Evolutionary conservation across 805 yeast genomes (phyloP).

Genomic region (Candida yuanshanica): DNA sequence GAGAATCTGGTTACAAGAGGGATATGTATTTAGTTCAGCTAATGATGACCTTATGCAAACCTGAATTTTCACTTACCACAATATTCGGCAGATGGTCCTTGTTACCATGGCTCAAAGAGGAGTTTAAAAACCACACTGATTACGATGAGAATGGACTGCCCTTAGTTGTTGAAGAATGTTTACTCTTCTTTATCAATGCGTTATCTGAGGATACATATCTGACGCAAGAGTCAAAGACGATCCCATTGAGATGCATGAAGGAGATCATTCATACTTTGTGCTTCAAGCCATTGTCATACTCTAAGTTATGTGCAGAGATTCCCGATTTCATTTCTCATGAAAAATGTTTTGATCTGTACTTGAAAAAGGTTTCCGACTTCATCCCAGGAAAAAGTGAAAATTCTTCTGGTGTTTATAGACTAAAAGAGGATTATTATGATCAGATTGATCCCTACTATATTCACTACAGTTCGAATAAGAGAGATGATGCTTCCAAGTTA

Average conservation of each 20-base stretch:
- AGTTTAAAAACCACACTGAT: constrained; percentile 36
- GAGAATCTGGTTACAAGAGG: constrained; percentile 78
- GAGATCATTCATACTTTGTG: constrained; percentile 85
- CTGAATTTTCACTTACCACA: constrained; percentile 51
- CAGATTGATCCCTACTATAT: constrained; percentile 78
- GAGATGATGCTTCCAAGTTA: constrained; percentile 75
- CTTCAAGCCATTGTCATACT: constrained; percentile 64
- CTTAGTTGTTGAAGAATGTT: constrained; percentile 74
- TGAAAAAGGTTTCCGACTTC: constrained; percentile 52
- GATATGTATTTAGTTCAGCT: constrained; percentile 71
- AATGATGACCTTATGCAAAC: constrained; percentile 48
- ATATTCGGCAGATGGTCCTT: constrained; percentile 69
- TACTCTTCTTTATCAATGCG: constrained; percentile 60
- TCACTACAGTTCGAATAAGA: constrained; percentile 68
- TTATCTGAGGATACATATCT: constrained; percentile 63
- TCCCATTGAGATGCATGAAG: constrained; percentile 45
- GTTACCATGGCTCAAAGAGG: constrained; percentile 43
- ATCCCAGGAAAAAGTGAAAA: constrained; percentile 53
- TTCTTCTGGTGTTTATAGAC: constrained; percentile 59
- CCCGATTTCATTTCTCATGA: constrained; percentile 76
- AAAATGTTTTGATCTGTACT: constrained; percentile 62
- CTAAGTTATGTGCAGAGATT: constrained; percentile 59
- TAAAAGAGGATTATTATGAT: constrained; percentile 50
- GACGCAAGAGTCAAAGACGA: constrained; percentile 42
- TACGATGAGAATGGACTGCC: constrained; percentile 39